phyloP scores from a whole-genome alignment of 768 basidiomycete genomes.

The Russula sp. region DNA sequence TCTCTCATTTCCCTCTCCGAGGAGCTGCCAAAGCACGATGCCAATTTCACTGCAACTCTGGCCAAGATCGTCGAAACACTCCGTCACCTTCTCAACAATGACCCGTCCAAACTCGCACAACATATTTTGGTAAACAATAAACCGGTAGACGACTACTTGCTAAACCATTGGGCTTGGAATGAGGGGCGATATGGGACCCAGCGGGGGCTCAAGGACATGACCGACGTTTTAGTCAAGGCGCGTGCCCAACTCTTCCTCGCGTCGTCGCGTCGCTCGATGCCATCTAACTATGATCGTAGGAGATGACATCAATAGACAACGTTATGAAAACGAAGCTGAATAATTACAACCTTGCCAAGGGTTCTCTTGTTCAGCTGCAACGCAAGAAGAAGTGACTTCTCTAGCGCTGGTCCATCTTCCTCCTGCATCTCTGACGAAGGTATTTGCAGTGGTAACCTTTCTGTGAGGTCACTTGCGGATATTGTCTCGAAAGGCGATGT shows the following conservation, averaged over 20 bases:
- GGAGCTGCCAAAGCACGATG: slow-evolving; percentile 86
- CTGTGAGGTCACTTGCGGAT: slow-evolving; percentile 79
- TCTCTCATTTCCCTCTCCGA: slow-evolving; percentile 85
- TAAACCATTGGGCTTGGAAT: slow-evolving; percentile 91
- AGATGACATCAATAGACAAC: slow-evolving; percentile 91
- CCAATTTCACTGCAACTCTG: slow-evolving; percentile 78
- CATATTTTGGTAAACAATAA: slow-evolving; percentile 78
- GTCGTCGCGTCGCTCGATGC: slow-evolving; percentile 3
- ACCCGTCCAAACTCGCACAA: slow-evolving; percentile 65
- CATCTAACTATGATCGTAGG: slow-evolving; percentile 42
- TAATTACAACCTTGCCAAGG: slow-evolving; percentile 92
- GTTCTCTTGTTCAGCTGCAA: slow-evolving; percentile 84
- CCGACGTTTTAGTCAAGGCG: slow-evolving; percentile 84
- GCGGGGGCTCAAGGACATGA: slow-evolving; percentile 73
- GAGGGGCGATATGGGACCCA: slow-evolving; percentile 84
- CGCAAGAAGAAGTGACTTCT: slow-evolving; percentile 80
- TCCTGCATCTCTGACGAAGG: slow-evolving; percentile 14
- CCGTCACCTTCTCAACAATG: slow-evolving; percentile 84
- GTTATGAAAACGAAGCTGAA: slow-evolving; percentile 88
- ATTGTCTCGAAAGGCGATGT: slow-evolving; percentile 78
- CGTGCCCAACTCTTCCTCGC: slow-evolving; percentile 19
- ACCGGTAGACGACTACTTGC: slow-evolving; percentile 69
- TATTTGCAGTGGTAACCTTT: slow-evolving; percentile 79
- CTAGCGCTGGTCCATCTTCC: slow-evolving; percentile 17
- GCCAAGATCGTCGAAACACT: slow-evolving; percentile 94